Percentiles rank a stretch among this genome's conserved stretches.
phyloP scores from a whole-genome alignment of 805 yeast species.

The Starmerella ratchasimensis region DNA sequence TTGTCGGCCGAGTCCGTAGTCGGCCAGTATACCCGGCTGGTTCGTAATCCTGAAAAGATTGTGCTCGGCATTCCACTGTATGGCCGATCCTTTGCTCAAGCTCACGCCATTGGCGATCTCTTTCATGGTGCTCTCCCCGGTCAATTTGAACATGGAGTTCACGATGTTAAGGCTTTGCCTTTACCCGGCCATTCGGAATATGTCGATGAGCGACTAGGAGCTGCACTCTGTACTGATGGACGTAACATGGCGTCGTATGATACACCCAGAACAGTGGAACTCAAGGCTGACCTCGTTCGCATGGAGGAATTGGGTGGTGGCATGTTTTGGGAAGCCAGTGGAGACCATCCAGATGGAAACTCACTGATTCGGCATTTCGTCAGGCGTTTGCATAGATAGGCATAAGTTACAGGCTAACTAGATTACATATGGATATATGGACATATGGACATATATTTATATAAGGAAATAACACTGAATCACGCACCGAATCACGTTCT shows the following conservation, averaged over 20 bases:
- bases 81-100: slow-evolving; percentile 45
- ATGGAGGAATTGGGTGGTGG: slow-evolving; percentile 56
- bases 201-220: slow-evolving; percentile 40
- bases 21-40: slow-evolving; percentile 29
- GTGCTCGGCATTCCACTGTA: slow-evolving; percentile 80
- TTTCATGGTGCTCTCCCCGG: slow-evolving; percentile 34
- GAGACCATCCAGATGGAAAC: slow-evolving; percentile 38
- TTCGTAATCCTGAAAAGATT: slow-evolving; percentile 39
- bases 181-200: slow-evolving; percentile 32
- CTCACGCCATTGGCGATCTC: slow-evolving; percentile 30
- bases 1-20: slow-evolving; percentile 33
- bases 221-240: slow-evolving; percentile 37
- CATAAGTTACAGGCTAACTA: not conserved
- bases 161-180: slow-evolving; percentile 47
- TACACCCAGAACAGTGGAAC: slow-evolving; percentile 36
- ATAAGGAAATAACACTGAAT: too few relatives aligned
- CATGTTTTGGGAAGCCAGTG: slow-evolving; percentile 91
- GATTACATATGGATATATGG: too few relatives aligned
- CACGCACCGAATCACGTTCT: too few relatives aligned
- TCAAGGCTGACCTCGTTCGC: slow-evolving; percentile 48
- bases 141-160: slow-evolving; percentile 35
- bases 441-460: too few relatives aligned
- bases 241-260: slow-evolving; percentile 50
- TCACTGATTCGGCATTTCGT: not conserved
- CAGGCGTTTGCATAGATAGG: not conserved